Percentiles rank a stretch among this genome's conserved stretches.
phyloP scores from a whole-genome alignment of 1,139 yeast species.

The Zygosaccharomyces pseudobailii region DNA sequence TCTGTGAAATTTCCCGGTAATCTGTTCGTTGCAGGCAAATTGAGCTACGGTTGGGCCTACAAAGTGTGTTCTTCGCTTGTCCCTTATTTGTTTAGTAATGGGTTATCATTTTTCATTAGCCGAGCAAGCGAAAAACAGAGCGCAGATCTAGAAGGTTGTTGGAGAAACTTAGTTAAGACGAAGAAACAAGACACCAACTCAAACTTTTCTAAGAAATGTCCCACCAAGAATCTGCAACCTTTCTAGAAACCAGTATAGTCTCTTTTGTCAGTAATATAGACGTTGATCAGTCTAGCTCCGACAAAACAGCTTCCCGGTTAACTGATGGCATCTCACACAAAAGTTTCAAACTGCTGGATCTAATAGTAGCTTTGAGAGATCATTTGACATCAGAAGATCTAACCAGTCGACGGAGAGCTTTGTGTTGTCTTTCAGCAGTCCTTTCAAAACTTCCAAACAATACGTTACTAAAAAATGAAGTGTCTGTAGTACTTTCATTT shows the following conservation, averaged over 20 bases:
- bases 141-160: neutral
- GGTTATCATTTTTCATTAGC: neutral
- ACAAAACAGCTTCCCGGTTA: slow-evolving; percentile 33
- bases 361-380: slow-evolving; percentile 53
- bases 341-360: slow-evolving; percentile 44
- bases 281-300: slow-evolving; percentile 36
- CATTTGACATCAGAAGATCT: slow-evolving; percentile 67
- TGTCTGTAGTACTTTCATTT: slow-evolving; percentile 63
- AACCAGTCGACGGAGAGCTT: slow-evolving; percentile 37
- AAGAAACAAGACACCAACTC: neutral
- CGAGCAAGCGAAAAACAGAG: neutral
- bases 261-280: slow-evolving; percentile 42
- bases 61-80: no score
- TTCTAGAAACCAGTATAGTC: slow-evolving; percentile 32
- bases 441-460: slow-evolving; percentile 39
- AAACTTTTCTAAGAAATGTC: neutral
- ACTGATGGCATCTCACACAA: slow-evolving; percentile 35
- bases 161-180: neutral
- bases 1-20: neutral
- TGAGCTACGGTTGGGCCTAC: no score
- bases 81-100: neutral
- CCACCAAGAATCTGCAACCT: neutral
- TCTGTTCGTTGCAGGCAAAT: neutral
- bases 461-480: slow-evolving; percentile 55
- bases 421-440: slow-evolving; percentile 54